Conservation (phyloP, 1,284 basidiomycete genomes). For the Cryptococcus amylolentus region DNA sequence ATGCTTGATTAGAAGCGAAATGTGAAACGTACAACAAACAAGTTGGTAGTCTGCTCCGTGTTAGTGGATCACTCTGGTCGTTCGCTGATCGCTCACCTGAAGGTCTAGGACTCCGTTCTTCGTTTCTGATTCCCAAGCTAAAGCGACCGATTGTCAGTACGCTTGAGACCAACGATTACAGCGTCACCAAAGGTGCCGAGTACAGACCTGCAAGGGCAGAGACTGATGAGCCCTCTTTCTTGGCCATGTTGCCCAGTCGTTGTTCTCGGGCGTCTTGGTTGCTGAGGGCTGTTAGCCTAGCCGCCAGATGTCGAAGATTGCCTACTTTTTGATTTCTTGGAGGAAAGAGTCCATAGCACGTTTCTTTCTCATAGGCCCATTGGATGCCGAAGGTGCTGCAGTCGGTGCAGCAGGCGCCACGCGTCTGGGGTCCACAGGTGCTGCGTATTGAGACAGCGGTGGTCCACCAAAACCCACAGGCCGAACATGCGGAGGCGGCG, state of each 20-base stretch:
- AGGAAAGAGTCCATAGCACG: constrained; percentile 89
- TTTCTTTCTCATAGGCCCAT: constrained; percentile 68
- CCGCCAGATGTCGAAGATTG: neutral
- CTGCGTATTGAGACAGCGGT: too few relatives aligned
- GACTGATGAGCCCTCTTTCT: constrained; percentile 61
- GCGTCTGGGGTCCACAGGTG: too few relatives aligned
- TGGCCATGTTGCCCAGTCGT: constrained; percentile 63
- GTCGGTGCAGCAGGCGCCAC: constrained; percentile 12
- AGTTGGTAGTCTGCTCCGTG: constrained; percentile 71
- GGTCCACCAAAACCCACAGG: neutral
- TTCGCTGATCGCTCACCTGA: constrained; percentile 28
- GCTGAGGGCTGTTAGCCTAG: constrained; percentile 51
- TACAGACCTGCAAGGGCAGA: constrained; percentile 74
- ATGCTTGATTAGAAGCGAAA: constrained; percentile 8
- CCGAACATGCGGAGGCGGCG: constrained; percentile 11
- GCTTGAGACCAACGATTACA: neutral
- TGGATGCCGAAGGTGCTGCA: constrained; percentile 55
- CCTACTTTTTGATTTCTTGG: constrained; percentile 86
- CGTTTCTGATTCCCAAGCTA: constrained; percentile 26
- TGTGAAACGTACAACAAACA: constrained; percentile 67
- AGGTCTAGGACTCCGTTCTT: constrained; percentile 18
- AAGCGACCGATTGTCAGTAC: constrained; percentile 12
- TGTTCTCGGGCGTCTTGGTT: constrained; percentile 88
- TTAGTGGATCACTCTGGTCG: neutral
- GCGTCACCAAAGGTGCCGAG: neutral